phyloP scores from a whole-genome alignment of 106 monocot genomes.

The Vanilla planifolia region DNA sequence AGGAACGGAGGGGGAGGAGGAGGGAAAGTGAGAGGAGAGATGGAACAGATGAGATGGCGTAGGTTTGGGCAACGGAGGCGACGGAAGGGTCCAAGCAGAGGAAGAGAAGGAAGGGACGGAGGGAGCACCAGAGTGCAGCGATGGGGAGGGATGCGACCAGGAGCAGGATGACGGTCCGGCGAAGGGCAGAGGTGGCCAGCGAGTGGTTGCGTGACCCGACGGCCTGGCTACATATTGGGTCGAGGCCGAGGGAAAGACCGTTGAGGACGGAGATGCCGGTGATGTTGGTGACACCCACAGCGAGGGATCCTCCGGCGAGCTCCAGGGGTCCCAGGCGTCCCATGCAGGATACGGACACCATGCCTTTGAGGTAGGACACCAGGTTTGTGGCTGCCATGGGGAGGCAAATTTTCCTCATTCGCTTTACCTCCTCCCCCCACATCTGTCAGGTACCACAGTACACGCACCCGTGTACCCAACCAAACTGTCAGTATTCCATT shows the following conservation, averaged over 20 bases:
- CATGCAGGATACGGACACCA: slow-evolving; percentile 49
- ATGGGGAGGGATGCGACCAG: slow-evolving; percentile 31
- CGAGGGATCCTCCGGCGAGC: slow-evolving; percentile 33
- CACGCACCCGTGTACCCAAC: no score
- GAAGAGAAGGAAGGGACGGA: slow-evolving; percentile 14
- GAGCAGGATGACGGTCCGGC: slow-evolving; percentile 23
- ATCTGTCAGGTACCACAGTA: no score
- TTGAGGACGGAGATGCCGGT: slow-evolving; percentile 66
- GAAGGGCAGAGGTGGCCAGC: slow-evolving; percentile 15
- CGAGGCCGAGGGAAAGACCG: slow-evolving; percentile 57
- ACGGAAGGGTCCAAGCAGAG: slow-evolving; percentile 36
- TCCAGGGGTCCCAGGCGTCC: slow-evolving; percentile 38
- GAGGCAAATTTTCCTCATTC: slow-evolving; percentile 29
- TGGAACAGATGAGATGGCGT: slow-evolving; percentile 35
- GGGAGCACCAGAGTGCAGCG: slow-evolving; percentile 25
- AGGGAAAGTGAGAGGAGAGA: slow-evolving; percentile 38
- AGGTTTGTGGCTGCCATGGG: slow-evolving; percentile 44
- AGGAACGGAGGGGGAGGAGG: slow-evolving; percentile 36
- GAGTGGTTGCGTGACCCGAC: slow-evolving; percentile 35
- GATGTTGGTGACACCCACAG: slow-evolving; percentile 68
- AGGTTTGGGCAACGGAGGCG: slow-evolving; percentile 25
- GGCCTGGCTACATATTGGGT: slow-evolving; percentile 53
- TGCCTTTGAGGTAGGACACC: slow-evolving; percentile 34
- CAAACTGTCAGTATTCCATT: no score
- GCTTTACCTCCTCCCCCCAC: slow-evolving; percentile 42